Base-by-base conservation (phyloP, 768 basidiomycete species). In the Suillus variegatus region DNA sequence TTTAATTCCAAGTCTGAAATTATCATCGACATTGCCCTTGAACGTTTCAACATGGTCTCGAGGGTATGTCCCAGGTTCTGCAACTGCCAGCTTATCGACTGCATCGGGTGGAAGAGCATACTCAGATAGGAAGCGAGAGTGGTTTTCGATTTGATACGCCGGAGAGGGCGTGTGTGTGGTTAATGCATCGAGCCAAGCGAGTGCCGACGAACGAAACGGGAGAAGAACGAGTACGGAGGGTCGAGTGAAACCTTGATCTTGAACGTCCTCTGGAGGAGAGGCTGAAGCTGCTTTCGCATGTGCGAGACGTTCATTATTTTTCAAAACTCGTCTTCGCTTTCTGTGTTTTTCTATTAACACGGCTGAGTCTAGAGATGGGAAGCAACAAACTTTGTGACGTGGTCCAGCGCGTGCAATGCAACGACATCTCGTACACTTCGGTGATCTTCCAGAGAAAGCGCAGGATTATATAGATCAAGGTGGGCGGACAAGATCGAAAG, bases 171-270 rank as follows among this genome's bases (percentile, higher is more conserved):
- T 89, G 72, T 94, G 94, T 20, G 87, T 80, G 3, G 88, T 89
- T 62, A 98, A 80, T 32, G 91, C 87, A n/a, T 83, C 82, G 67
- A 95, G 80, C 93, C 96, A 98, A 63, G 86, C 82, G 7, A 91
- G 79, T 1, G 93, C 96, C 60, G 88, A 89, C 47, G 93, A 94
- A 58, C 97, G 94, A 81, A 98, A 95, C 1, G 97, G 97, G 12
- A 96, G 85, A 64, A 99, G 87, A 68, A 99, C 80, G 55, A 99
- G 91, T 36, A 97, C 82, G 22, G 97, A 95, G 13, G 97, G 97
- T 6, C 97, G 92, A 8, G 96, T 97, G 78, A 98, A 99, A 35
- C 97, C 97, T 83, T 99, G 97, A 73, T 99, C 97, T 78, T 94
- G 93, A 16, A 93, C 84, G 66, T 93, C 88, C 76, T 90, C 87